Evolutionary conservation across 129 eudicot species (phyloP).

Genomic region (Escallonia herrerae): DNA sequence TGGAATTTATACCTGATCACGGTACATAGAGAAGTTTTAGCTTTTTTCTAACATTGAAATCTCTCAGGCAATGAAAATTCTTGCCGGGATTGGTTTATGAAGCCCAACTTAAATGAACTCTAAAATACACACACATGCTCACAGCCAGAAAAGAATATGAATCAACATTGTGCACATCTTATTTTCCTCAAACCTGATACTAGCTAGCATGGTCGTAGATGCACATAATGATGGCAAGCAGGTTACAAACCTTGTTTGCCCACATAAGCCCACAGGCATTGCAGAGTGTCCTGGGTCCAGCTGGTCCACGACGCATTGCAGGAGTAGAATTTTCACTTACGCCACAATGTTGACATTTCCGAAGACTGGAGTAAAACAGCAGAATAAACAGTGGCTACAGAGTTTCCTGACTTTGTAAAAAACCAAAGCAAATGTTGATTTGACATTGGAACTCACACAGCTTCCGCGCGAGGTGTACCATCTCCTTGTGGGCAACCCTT

Average conservation of each 20-base stretch:
- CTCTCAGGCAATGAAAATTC: no score
- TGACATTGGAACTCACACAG: conserved; percentile 31
- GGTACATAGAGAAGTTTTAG: no score
- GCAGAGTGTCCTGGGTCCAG: conserved; percentile 48
- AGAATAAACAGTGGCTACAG: no score
- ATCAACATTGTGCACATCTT: background rate
- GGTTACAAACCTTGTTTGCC: conserved; percentile 45
- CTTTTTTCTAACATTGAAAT: no score
- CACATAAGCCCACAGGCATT: conserved; percentile 61
- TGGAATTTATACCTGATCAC: no score
- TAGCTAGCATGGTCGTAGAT: background rate
- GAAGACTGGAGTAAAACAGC: conserved; percentile 10
- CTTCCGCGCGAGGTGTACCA: conserved; percentile 21
- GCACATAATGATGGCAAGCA: background rate
- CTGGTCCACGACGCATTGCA: conserved; percentile 57
- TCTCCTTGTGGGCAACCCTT: conserved; percentile 20
- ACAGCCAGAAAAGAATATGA: background rate
- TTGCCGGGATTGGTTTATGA: no score
- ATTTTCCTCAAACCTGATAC: background rate
- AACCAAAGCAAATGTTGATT: background rate
- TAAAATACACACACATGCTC: no score
- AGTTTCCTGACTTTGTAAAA: no score
- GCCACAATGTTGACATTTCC: conserved; percentile 47
- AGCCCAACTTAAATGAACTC: no score
- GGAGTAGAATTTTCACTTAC: conserved; percentile 39